Evolutionary conservation across 2,329 filamentous ascomycete genomes (phyloP).

Genomic region (Fusarium sp.): DNA sequence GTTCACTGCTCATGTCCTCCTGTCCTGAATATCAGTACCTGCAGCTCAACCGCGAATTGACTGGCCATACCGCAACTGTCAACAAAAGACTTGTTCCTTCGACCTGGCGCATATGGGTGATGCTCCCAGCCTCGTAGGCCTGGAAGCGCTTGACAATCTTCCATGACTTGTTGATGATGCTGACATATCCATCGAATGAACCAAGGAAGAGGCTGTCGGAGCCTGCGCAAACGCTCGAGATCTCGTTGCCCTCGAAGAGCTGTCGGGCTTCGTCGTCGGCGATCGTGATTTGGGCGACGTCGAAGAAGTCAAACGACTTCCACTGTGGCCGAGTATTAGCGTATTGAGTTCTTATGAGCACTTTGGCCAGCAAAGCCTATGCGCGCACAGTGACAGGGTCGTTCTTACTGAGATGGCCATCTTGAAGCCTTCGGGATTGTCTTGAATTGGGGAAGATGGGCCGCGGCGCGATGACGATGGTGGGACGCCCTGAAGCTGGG

Average conservation of each 20-base stretch:
- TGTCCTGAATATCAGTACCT: constrained; percentile 51
- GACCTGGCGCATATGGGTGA: constrained; percentile 93
- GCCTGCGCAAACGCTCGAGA: constrained; percentile 86
- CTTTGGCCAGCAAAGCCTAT: not conserved
- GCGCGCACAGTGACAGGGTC: not conserved
- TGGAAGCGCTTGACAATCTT: constrained; percentile 89
- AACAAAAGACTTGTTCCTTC: constrained; percentile 88
- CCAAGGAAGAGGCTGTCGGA: constrained; percentile 92
- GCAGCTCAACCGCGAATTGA: not conserved
- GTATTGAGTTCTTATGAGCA: not conserved
- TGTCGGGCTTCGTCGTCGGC: constrained; percentile 82
- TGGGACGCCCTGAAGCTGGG: constrained; percentile 45
- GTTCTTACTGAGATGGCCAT: constrained; percentile 54
- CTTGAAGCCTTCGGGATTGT: constrained; percentile 48
- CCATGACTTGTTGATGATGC: constrained; percentile 88
- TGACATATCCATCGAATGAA: constrained; percentile 85
- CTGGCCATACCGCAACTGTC: constrained; percentile 72
- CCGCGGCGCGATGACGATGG: constrained; percentile 51
- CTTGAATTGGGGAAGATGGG: constrained; percentile 41
- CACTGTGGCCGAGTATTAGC: constrained; percentile 69
- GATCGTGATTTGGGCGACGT: constrained; percentile 86
- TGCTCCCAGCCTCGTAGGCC: constrained; percentile 82
- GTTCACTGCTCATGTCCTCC: constrained; percentile 90
- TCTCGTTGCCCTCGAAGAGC: constrained; percentile 85
- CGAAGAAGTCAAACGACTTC: constrained; percentile 99